Percentiles rank a stretch among this genome's conserved stretches.
phyloP scores from a whole-genome alignment of 2,329 filamentous ascomycete genomes.

The Anthostomella pinea region DNA sequence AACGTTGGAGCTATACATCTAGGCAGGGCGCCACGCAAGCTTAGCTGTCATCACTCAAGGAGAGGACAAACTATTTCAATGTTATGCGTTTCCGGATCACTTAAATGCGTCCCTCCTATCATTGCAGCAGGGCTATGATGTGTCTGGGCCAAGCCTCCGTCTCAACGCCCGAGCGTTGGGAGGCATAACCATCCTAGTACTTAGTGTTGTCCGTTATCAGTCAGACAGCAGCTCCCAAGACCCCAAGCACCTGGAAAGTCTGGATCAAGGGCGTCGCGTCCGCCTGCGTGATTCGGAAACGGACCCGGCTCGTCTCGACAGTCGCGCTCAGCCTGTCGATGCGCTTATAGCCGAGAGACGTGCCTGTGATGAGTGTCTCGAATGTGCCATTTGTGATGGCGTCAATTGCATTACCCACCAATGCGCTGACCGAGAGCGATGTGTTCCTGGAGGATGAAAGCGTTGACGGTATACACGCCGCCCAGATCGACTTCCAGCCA shows the following conservation, averaged over 20 bases:
- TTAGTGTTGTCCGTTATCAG: too few relatives aligned
- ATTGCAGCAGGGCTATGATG: too few relatives aligned
- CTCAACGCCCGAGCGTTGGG: too few relatives aligned
- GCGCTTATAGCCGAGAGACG: constrained; percentile 27
- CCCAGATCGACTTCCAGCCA: constrained; percentile 27
- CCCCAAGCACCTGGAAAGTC: constrained; percentile 25
- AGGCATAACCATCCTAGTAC: too few relatives aligned
- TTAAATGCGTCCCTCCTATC: too few relatives aligned
- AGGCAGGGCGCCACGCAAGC: too few relatives aligned
- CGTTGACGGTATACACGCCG: constrained; percentile 15
- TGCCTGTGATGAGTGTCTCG: constrained; percentile 19
- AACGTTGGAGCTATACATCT: too few relatives aligned
- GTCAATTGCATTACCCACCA: constrained; percentile 27
- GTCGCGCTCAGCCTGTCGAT: constrained; percentile 18
- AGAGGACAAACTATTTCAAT: too few relatives aligned
- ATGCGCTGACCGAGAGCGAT: constrained; percentile 29
- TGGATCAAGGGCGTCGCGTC: constrained; percentile 26
- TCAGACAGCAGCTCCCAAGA: too few relatives aligned
- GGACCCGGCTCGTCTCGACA: constrained; percentile 17
- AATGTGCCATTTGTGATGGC: constrained; percentile 16
- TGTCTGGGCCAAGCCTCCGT: too few relatives aligned
- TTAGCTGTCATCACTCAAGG: too few relatives aligned
- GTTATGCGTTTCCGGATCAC: too few relatives aligned
- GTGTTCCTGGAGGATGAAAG: constrained; percentile 28
- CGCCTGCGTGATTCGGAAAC: constrained; percentile 25